A percentile compares a stretch with the other conserved stretches of the same genome.
Evolutionary conservation across 2,329 filamentous ascomycete genomes (phyloP).

Genomic region (Curvularia hawaiiensis): DNA sequence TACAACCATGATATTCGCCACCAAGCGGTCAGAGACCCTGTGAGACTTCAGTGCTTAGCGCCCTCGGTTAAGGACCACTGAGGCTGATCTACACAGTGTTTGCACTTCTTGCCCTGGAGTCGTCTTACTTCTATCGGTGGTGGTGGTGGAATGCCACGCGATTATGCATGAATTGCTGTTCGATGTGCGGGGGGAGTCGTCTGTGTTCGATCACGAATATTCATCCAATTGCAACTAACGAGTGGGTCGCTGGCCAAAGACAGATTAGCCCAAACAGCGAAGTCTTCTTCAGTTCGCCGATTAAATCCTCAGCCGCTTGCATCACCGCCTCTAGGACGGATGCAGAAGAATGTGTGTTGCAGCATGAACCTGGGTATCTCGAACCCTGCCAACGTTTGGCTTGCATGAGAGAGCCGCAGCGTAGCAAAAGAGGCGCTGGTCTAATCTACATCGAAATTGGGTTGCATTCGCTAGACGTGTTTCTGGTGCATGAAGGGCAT

Average conservation of each 20-base stretch:
- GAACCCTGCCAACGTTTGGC: background rate
- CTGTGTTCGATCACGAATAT: background rate
- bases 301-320: background rate
- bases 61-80: background rate
- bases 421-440: background rate
- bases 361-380: background rate
- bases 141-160: background rate
- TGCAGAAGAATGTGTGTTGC: background rate
- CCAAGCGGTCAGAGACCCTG: background rate
- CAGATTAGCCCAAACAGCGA: background rate
- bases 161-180: background rate
- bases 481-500: background rate
- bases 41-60: background rate
- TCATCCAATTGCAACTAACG: background rate
- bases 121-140: background rate
- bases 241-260: background rate
- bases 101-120: background rate
- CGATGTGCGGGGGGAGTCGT: background rate
- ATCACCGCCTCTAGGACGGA: background rate
- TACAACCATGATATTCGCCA: conserved; percentile 1
- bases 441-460: background rate
- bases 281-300: background rate
- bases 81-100: background rate
- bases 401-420: background rate
- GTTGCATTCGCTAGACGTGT: background rate